These are phyloP conservation scores for Cladochytrium replicatum DNA, from an alignment of 192 early-diverging fungal species.

Conservation along the genomic window DNA sequence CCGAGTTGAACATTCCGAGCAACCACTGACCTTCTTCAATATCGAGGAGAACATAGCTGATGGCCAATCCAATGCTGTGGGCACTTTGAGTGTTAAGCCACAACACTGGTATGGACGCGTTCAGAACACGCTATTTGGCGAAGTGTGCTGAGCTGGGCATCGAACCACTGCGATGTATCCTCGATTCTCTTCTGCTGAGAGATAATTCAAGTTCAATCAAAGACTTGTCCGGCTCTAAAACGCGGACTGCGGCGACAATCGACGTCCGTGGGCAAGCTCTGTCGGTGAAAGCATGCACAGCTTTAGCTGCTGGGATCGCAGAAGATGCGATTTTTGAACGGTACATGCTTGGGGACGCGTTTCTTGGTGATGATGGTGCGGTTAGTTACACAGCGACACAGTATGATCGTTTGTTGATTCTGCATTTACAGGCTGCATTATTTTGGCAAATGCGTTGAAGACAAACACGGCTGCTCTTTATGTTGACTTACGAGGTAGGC, in stretches of 20 bases:
- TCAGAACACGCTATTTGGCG: slow-evolving; percentile 10
- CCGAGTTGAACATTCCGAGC: too few species aligned
- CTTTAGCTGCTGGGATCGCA: slow-evolving; percentile 27
- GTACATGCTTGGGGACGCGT: slow-evolving; percentile 37
- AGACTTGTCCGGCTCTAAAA: neutral
- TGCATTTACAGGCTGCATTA: slow-evolving; percentile 30
- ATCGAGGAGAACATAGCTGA: too few species aligned
- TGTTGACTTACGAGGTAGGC: slow-evolving; percentile 41
- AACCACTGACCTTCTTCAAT: too few species aligned
- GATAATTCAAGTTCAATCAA: neutral
- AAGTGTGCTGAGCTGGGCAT: slow-evolving; percentile 22
- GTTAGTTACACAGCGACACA: too few species aligned
- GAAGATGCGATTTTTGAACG: slow-evolving; percentile 22
- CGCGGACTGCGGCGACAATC: neutral
- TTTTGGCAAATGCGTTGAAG: slow-evolving; percentile 41
- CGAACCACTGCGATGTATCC: slow-evolving; percentile 14
- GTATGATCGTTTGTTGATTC: too few species aligned
- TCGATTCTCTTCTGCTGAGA: neutral
- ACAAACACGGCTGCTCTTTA: slow-evolving; percentile 30
- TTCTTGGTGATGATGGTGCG: slow-evolving; percentile 45
- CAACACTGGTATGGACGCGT: slow-evolving; percentile 22
- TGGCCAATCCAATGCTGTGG: too few species aligned
- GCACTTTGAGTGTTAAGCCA: too few species aligned
- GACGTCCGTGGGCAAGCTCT: slow-evolving; percentile 20
- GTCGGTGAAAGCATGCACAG: slow-evolving; percentile 26